These are phyloP conservation scores for Buxus sempervirens DNA, from an alignment of 164 flowering plant genomes.

Conservation along the genomic window DNA sequence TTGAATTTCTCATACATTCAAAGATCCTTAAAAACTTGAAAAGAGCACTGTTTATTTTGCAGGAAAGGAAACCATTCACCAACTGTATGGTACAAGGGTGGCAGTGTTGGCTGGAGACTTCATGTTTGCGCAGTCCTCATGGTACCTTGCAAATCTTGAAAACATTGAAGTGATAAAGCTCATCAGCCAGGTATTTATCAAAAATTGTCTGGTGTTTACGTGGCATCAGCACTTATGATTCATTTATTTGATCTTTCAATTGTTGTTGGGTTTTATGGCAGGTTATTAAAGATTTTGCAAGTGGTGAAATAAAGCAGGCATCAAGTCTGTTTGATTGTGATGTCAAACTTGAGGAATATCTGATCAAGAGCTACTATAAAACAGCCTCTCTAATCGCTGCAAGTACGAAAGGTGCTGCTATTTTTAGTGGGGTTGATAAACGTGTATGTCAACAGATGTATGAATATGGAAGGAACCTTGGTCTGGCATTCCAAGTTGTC, in stretches of 20 bases:
- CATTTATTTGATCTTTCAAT: background rate
- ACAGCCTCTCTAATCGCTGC: conserved; percentile 94
- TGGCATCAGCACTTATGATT: background rate
- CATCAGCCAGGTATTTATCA: conserved; percentile 71
- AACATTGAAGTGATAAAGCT: conserved; percentile 95
- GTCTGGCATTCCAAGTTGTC: conserved; percentile 90
- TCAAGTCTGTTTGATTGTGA: conserved; percentile 90
- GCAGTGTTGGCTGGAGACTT: conserved; percentile 97
- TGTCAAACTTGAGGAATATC: conserved; percentile 67
- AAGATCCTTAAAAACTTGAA: background rate
- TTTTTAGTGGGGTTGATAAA: conserved; percentile 67
- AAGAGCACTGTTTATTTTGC: conserved; percentile 6
- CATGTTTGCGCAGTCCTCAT: conserved; percentile 98
- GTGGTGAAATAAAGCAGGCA: conserved; percentile 98
- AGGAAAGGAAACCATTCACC: conserved; percentile 96
- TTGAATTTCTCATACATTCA: no score
- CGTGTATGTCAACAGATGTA: conserved; percentile 56
- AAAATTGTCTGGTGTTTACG: background rate
- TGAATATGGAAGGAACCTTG: conserved; percentile 85
- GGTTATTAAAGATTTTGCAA: conserved; percentile 98
- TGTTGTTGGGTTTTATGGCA: conserved; percentile 23
- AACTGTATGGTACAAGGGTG: conserved; percentile 83
- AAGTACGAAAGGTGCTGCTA: conserved; percentile 87
- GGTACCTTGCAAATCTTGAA: conserved; percentile 98
- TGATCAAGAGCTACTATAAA: conserved; percentile 87